phyloP scores from a whole-genome alignment of 1,284 basidiomycete species.

The Cutaneotrichosporon cutaneum region DNA sequence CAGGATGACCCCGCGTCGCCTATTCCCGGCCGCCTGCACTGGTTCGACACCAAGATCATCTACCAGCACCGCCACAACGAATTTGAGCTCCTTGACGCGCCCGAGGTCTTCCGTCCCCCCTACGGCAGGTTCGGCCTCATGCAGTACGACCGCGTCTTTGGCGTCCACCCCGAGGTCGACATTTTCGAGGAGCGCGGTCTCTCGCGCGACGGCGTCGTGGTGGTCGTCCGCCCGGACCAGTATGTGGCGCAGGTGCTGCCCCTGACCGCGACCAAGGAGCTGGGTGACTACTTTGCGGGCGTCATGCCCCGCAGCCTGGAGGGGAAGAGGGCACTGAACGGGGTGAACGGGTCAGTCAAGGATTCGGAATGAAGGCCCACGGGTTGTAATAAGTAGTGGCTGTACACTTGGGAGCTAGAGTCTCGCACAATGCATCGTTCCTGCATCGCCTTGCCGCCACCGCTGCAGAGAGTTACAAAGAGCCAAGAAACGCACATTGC shows the following conservation, averaged over 20 bases:
- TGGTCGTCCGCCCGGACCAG: conserved; percentile 50
- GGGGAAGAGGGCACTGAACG: not conserved
- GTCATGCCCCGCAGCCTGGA: conserved; percentile 4
- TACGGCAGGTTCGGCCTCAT: conserved; percentile 13
- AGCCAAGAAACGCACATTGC: no score
- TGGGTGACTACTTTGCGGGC: conserved; percentile 14
- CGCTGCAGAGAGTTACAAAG: no score
- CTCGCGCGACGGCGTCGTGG: conserved; percentile 35
- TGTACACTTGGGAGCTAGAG: no score
- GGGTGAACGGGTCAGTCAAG: not conserved
- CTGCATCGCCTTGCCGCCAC: no score
- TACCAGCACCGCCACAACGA: conserved; percentile 38
- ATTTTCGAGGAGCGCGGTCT: conserved; percentile 14
- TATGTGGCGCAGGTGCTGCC: conserved; percentile 30
- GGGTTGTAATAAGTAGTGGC: not conserved
- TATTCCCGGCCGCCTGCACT: conserved; percentile 8
- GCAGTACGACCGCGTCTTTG: conserved; percentile 30
- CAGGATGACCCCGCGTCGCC: conserved; percentile 12
- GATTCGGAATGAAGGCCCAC: not conserved
- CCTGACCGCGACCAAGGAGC: conserved; percentile 13
- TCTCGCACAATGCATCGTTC: no score
- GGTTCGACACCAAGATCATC: conserved; percentile 30
- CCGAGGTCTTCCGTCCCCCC: conserved; percentile 35
- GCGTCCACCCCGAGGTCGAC: conserved; percentile 19
- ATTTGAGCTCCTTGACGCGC: conserved; percentile 45